These are phyloP conservation scores for Schrenkiella parvula DNA, from an alignment of 345 rosid genomes.

Conservation along the genomic window DNA sequence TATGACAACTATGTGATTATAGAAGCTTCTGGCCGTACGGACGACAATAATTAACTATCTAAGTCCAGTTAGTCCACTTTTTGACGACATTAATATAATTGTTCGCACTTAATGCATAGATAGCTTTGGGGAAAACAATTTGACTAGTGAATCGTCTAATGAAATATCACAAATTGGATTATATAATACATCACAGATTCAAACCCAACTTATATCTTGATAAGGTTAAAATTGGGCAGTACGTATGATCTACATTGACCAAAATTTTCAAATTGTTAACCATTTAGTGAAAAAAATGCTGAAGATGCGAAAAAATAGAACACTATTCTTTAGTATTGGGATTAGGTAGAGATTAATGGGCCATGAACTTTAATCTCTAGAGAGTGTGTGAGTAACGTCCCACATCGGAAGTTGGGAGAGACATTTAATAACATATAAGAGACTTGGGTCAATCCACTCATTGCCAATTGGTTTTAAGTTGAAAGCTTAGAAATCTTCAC, in stretches of 20 bases:
- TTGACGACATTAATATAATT: background rate
- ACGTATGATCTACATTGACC: background rate
- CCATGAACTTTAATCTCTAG: too few relatives aligned
- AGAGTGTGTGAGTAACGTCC: too few relatives aligned
- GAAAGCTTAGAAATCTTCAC: too few relatives aligned
- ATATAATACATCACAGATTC: background rate
- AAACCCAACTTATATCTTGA: background rate
- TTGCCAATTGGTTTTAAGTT: too few relatives aligned
- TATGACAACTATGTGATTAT: constrained; percentile 4
- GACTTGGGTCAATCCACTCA: too few relatives aligned
- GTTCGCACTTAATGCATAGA: background rate
- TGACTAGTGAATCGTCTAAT: background rate
- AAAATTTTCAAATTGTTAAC: background rate
- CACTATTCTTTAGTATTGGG: too few relatives aligned
- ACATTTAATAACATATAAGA: too few relatives aligned
- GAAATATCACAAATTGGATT: background rate
- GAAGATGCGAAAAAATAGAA: background rate
- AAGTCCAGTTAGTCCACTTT: constrained; percentile 17
- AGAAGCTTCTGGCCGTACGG: constrained; percentile 35
- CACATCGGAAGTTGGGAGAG: too few relatives aligned
- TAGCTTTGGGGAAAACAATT: background rate
- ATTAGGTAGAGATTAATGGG: too few relatives aligned
- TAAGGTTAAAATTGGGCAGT: background rate
- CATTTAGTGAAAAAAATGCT: background rate
- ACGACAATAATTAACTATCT: constrained; percentile 1